These are phyloP conservation scores for Daldinia bambusicola DNA, from an alignment of 495 filamentous ascomycete genomes.

Conservation along the genomic window DNA sequence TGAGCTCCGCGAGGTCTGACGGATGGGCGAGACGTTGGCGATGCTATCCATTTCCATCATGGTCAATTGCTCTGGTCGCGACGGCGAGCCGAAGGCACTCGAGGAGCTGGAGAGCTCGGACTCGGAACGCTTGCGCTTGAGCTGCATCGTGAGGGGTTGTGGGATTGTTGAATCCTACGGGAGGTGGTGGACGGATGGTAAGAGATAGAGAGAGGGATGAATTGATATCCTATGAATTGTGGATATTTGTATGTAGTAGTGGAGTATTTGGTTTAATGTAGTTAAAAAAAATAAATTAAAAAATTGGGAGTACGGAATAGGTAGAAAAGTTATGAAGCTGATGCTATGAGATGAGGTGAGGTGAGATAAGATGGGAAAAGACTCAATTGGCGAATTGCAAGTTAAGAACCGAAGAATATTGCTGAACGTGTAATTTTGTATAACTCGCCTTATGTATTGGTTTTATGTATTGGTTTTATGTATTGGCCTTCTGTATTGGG, in stretches of 20 bases:
- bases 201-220: background rate
- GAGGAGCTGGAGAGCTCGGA: constrained; percentile 57
- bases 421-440: constrained; percentile 16
- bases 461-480: no score
- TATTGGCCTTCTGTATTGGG: no score
- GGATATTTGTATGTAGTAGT: background rate
- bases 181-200: background rate
- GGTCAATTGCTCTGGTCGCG: constrained; percentile 33
- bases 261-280: background rate
- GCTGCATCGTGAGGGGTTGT: constrained; percentile 50
- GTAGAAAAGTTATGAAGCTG: constrained; percentile 10
- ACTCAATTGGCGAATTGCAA: constrained; percentile 34
- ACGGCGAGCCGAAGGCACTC: constrained; percentile 52
- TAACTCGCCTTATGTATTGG: background rate
- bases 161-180: background rate
- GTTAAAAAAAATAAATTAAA: no score
- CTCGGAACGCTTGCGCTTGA: constrained; percentile 64
- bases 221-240: constrained; percentile 1
- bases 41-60: constrained; percentile 33
- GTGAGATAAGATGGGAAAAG: constrained; percentile 6
- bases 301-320: no score
- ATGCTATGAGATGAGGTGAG: constrained; percentile 13
- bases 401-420: constrained; percentile 22
- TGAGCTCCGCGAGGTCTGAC: constrained; percentile 11
- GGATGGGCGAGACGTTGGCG: constrained; percentile 24